Evolutionary conservation across 371 early-diverging fungal species (phyloP).

Genomic region (Actinomortierella ambigua): DNA sequence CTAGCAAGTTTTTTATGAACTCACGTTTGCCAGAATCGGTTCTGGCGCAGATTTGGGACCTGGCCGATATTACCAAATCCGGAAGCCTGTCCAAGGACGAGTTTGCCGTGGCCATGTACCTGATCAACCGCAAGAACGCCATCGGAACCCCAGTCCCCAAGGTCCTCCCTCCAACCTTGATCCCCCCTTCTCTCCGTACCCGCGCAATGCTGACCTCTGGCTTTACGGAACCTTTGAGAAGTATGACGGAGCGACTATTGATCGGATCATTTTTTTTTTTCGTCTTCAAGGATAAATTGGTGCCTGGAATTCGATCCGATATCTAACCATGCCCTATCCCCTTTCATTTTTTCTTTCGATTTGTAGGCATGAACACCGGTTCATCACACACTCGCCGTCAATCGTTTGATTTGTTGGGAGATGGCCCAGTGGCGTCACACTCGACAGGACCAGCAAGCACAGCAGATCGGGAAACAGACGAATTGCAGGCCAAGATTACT

Average conservation of each 20-base stretch:
- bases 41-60: constrained; percentile 76
- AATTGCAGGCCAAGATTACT: constrained; percentile 46
- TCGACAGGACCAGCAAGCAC: constrained; percentile 10
- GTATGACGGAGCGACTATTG: constrained; percentile 4
- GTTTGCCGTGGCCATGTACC: constrained; percentile 94
- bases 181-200: constrained; percentile 82
- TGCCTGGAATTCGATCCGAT: too few species aligned
- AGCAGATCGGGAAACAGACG: constrained; percentile 26
- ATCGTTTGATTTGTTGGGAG: constrained; percentile 64
- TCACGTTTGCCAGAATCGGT: constrained; percentile 70
- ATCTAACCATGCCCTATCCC: too few species aligned
- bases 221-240: constrained; percentile 17
- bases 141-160: constrained; percentile 80
- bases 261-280: not conserved
- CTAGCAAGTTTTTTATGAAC: constrained; percentile 75
- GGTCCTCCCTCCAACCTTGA: constrained; percentile 76
- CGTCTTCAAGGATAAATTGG: too few species aligned
- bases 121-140: constrained; percentile 83
- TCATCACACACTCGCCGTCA: constrained; percentile 63
- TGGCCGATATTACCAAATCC: constrained; percentile 82
- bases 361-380: constrained; percentile 51
- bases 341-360: too few species aligned
- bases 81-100: constrained; percentile 92
- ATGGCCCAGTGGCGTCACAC: constrained; percentile 43
- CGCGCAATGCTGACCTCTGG: constrained; percentile 44